Evolutionary conservation across 768 basidiomycete species (phyloP).

Genomic region (Crepidotus variabilis): DNA sequence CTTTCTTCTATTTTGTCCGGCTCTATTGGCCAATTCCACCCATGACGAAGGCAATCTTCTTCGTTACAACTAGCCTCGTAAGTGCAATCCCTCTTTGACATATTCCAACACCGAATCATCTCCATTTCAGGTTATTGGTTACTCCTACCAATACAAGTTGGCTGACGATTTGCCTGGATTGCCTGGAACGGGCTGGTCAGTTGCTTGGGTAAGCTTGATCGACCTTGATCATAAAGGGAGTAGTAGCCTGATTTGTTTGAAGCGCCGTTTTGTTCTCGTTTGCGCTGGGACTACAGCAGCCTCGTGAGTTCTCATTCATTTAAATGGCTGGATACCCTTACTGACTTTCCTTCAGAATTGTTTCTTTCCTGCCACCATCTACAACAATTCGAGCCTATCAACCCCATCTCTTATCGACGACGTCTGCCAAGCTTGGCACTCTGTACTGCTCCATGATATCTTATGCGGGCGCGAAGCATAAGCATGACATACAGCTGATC

Average conservation of each 20-base stretch:
- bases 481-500: conserved; percentile 51
- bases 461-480: conserved; percentile 54
- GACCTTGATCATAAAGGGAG: too few relatives aligned
- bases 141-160: conserved; percentile 65
- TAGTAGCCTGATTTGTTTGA: neutral
- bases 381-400: conserved; percentile 75
- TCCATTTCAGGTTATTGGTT: conserved; percentile 56
- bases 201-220: conserved; percentile 64
- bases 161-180: conserved; percentile 37
- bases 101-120: neutral
- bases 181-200: conserved; percentile 55
- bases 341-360: conserved; percentile 35
- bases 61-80: conserved; percentile 60
- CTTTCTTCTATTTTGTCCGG: conserved; percentile 64
- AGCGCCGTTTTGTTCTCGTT: conserved; percentile 71
- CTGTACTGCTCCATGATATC: conserved; percentile 77
- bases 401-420: conserved; percentile 65
- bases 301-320: conserved; percentile 43
- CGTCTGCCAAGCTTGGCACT: conserved; percentile 60
- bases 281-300: conserved; percentile 70
- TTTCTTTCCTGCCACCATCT: conserved; percentile 66
- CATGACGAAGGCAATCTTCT: conserved; percentile 68
- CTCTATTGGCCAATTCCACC: conserved; percentile 76
- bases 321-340: neutral
- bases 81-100: conserved; percentile 11